Conservation (phyloP, 352 stramenopile species). For the Phytophthora chlamydospora region DNA sequence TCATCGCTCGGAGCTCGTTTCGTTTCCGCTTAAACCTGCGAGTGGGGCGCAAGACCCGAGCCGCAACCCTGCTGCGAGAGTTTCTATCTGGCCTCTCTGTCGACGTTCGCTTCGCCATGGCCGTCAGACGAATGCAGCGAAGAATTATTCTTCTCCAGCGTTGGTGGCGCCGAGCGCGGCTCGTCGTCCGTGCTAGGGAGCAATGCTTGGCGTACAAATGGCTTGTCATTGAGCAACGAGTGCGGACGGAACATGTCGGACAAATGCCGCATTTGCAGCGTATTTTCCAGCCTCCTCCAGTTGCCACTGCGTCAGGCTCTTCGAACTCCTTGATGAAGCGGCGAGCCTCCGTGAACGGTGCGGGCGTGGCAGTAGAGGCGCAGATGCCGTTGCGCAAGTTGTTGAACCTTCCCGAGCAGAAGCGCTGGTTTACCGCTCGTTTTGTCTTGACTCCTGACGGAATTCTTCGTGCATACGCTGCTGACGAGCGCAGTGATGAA, state of each 20-base stretch:
- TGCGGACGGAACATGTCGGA: constrained; percentile 56
- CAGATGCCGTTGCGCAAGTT: constrained; percentile 51
- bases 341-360: constrained; percentile 8
- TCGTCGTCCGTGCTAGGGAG: constrained; percentile 60
- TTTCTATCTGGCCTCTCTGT: constrained; percentile 61
- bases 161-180: constrained; percentile 64
- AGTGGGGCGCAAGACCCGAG: constrained; percentile 41
- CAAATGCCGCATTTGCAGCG: constrained; percentile 61
- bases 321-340: constrained; percentile 15
- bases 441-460: constrained; percentile 60
- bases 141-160: constrained; percentile 59
- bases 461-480: constrained; percentile 40
- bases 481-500: neutral
- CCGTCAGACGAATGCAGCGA: constrained; percentile 63
- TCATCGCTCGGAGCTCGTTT: constrained; percentile 51
- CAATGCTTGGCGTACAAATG: constrained; percentile 64
- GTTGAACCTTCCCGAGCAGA: constrained; percentile 59
- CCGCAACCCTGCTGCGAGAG: constrained; percentile 39
- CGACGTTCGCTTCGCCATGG: constrained; percentile 68
- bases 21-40: constrained; percentile 45
- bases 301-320: neutral
- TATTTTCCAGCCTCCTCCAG: constrained; percentile 52
- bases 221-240: constrained; percentile 47
- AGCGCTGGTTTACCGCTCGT: constrained; percentile 51
- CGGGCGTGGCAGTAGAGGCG: constrained; percentile 1